phyloP scores from a whole-genome alignment of 805 yeast genomes.

The Nakazawaea holstii region DNA sequence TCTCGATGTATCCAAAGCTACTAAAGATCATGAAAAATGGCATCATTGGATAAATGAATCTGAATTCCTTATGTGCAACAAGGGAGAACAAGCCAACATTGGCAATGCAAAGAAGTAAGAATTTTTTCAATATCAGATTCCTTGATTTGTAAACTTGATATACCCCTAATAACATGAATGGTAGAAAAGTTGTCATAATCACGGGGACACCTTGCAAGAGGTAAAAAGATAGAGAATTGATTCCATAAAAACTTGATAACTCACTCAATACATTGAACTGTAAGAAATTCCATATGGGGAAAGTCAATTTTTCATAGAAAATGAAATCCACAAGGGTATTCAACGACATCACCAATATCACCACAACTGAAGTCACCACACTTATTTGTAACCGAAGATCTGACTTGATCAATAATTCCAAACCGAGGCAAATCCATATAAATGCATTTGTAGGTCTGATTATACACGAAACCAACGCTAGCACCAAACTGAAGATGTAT shows the following conservation, averaged over 20 bases:
- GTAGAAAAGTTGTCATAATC: constrained; percentile 59
- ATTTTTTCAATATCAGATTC: constrained; percentile 12
- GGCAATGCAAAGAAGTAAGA: constrained; percentile 23
- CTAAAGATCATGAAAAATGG: constrained; percentile 61
- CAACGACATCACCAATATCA: constrained; percentile 22
- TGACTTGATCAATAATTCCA: constrained; percentile 17
- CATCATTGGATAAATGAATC: constrained; percentile 82
- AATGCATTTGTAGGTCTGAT: constrained; percentile 82
- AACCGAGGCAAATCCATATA: constrained; percentile 68
- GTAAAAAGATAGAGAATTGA: constrained; percentile 81
- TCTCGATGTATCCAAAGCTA: constrained; percentile 30
- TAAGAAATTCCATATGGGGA: constrained; percentile 67
- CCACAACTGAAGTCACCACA: constrained; percentile 10
- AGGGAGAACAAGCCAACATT: constrained; percentile 56
- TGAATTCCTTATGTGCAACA: constrained; percentile 82
- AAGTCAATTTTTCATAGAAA: constrained; percentile 50
- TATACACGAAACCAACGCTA: constrained; percentile 61
- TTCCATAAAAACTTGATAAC: constrained; percentile 79
- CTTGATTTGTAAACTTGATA: constrained; percentile 6
- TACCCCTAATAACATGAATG: constrained; percentile 45
- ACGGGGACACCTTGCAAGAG: constrained; percentile 79
- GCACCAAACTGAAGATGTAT: constrained; percentile 32
- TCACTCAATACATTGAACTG: constrained; percentile 74
- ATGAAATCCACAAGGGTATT: constrained; percentile 47
- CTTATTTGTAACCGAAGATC: constrained; percentile 4